These are phyloP conservation scores for Scenedesmus sp. DNA, from an alignment of 163 green algal genomes.

Conservation along the genomic window DNA sequence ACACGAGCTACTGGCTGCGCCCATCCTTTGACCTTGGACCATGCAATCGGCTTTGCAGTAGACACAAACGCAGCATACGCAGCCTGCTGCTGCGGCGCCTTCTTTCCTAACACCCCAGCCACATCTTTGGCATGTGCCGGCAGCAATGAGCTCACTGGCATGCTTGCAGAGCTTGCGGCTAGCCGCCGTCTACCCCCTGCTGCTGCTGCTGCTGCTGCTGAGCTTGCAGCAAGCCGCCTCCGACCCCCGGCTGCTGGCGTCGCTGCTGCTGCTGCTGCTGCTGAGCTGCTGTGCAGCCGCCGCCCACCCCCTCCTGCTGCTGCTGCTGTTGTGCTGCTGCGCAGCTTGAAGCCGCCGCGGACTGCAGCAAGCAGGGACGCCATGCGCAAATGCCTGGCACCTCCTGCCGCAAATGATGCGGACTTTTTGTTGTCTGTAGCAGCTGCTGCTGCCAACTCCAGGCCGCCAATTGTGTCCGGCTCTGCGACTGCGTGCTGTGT, in stretches of 20 bases:
- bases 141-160: background rate
- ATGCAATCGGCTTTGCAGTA: slow-evolving; percentile 1
- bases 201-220: slow-evolving; percentile 20
- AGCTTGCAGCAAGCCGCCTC: background rate
- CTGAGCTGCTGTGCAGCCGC: background rate
- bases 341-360: background rate
- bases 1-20: slow-evolving; percentile 9
- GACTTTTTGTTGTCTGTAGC: background rate
- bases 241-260: background rate
- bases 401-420: background rate
- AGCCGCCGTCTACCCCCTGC: background rate
- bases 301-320: background rate
- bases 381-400: background rate
- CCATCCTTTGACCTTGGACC: background rate
- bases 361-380: background rate
- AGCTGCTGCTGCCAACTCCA: background rate
- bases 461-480: background rate
- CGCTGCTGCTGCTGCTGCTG: background rate
- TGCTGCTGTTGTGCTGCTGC: background rate
- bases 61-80: slow-evolving; percentile 24
- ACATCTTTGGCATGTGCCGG: background rate
- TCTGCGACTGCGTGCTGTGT: background rate
- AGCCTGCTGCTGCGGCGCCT: background rate
- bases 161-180: background rate
- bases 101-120: background rate